phyloP scores from a whole-genome alignment of 257 asterid genomes.

The Solanum tacnaense region DNA sequence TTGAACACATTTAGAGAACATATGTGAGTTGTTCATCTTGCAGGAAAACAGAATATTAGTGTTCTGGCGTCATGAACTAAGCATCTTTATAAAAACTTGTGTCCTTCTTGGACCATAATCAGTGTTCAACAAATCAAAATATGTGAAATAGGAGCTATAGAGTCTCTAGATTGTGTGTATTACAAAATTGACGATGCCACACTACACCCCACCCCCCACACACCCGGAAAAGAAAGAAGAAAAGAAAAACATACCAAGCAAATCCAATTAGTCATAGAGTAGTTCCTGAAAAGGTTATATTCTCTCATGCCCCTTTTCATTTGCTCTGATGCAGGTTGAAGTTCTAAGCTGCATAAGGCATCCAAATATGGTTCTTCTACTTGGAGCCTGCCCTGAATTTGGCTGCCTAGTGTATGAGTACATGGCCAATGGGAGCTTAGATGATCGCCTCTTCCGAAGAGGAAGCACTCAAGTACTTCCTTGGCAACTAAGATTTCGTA shows the following conservation, averaged over 20 bases:
- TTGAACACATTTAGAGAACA: neutral
- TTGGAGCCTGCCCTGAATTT: constrained; percentile 92
- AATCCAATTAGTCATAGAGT: neutral
- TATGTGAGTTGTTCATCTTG: neutral
- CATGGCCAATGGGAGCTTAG: constrained; percentile 92
- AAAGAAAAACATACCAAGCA: neutral
- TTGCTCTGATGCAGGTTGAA: constrained; percentile 50
- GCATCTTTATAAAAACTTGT: neutral
- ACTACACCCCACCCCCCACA: no score
- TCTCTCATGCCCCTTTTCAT: neutral
- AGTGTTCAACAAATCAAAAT: neutral
- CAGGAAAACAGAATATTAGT: neutral
- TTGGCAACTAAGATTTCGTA: constrained; percentile 77
- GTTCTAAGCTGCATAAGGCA: constrained; percentile 85
- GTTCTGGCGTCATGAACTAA: neutral
- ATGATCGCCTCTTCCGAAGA: constrained; percentile 56
- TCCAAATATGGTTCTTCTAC: constrained; percentile 97
- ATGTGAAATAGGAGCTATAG: neutral
- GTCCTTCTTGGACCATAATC: neutral
- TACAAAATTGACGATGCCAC: neutral
- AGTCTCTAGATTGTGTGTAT: neutral
- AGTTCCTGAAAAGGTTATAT: neutral
- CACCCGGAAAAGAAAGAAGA: neutral
- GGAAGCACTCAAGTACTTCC: constrained; percentile 65
- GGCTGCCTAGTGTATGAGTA: constrained; percentile 93